phyloP scores from a whole-genome alignment of 495 filamentous ascomycete species.

The Aspergillus nidulans region DNA sequence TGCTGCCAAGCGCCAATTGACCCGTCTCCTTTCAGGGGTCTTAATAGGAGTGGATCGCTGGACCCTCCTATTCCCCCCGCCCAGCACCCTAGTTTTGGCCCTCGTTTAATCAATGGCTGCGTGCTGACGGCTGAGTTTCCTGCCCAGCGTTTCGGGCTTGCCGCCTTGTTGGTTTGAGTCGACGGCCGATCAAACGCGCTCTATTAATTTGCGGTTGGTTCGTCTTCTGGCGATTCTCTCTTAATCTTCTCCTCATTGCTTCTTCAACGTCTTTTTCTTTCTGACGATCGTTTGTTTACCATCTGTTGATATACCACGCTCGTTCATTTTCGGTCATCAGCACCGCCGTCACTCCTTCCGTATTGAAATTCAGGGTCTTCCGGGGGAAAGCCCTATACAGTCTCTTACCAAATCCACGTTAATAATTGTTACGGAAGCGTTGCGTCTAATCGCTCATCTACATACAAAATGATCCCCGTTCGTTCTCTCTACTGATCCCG shows the following conservation, averaged over 20 bases:
- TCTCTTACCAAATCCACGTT: conserved; percentile 4
- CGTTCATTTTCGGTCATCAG: conserved; percentile 6
- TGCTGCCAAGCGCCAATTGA: conserved; percentile 6
- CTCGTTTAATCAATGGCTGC: conserved; percentile 13
- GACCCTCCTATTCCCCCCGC: conserved; percentile 2
- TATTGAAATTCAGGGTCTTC: conserved; percentile 11
- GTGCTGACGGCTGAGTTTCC: neutral
- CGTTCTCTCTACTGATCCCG: neutral
- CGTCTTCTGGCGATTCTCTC: neutral
- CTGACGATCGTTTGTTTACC: neutral
- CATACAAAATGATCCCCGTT: conserved; percentile 12
- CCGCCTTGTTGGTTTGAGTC: neutral
- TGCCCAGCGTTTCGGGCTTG: conserved; percentile 4
- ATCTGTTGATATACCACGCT: conserved; percentile 5
- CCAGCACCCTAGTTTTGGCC: conserved; percentile 11
- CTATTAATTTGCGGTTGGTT: neutral
- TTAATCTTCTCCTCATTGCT: neutral
- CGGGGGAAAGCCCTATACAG: conserved; percentile 11
- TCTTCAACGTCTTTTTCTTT: conserved; percentile 3
- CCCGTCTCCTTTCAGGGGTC: conserved; percentile 1
- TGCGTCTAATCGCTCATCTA: neutral
- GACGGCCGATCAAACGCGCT: conserved; percentile 1
- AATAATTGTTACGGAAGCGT: neutral
- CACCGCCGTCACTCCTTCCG: conserved; percentile 9
- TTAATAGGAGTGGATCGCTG: conserved; percentile 7